These are phyloP conservation scores for Domatiomyces catenatus DNA, from an alignment of 2,329 filamentous ascomycete genomes.

Conservation along the genomic window DNA sequence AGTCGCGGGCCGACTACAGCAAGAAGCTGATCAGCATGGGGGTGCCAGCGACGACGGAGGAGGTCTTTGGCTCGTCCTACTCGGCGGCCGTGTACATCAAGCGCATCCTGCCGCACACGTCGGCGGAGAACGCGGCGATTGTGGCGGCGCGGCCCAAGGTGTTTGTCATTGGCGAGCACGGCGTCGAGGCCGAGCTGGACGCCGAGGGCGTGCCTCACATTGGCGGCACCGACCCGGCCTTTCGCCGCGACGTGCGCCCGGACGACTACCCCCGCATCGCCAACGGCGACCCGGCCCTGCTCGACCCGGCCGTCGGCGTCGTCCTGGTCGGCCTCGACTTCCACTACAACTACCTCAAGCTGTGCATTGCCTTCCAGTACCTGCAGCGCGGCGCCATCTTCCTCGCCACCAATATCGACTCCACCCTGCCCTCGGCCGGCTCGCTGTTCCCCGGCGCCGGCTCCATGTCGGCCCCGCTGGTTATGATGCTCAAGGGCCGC, in stretches of 20 bases:
- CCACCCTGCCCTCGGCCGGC: conserved; percentile 67
- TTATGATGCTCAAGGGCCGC: conserved; percentile 47
- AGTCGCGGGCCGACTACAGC: conserved; percentile 80
- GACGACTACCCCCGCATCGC: conserved; percentile 70
- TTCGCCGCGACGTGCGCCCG: conserved; percentile 61
- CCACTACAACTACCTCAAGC: conserved; percentile 89
- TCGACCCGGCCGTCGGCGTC: conserved; percentile 79
- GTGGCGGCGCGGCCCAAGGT: conserved; percentile 68
- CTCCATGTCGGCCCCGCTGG: conserved; percentile 60
- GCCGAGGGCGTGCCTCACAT: conserved; percentile 66
- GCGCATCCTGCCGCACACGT: conserved; percentile 49
- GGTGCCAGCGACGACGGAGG: conserved; percentile 56
- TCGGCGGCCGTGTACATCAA: conserved; percentile 91
- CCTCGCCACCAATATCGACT: conserved; percentile 85
- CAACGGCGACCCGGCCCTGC: conserved; percentile 47
- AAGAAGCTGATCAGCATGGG: conserved; percentile 74
- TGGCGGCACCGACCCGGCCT: conserved; percentile 69
- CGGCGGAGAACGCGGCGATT: conserved; percentile 5
- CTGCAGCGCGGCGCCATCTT: conserved; percentile 65
- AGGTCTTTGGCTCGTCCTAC: conserved; percentile 93
- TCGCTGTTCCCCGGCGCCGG: conserved; percentile 86
- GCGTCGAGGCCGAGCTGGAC: conserved; percentile 75
- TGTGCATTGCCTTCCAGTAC: conserved; percentile 73
- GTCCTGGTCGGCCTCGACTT: conserved; percentile 87
- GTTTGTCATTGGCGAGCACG: conserved; percentile 79